Percentiles rank a stretch among this genome's conserved stretches.
Conservation (phyloP, 495 filamentous ascomycete species). For the Letharia columbiana region DNA sequence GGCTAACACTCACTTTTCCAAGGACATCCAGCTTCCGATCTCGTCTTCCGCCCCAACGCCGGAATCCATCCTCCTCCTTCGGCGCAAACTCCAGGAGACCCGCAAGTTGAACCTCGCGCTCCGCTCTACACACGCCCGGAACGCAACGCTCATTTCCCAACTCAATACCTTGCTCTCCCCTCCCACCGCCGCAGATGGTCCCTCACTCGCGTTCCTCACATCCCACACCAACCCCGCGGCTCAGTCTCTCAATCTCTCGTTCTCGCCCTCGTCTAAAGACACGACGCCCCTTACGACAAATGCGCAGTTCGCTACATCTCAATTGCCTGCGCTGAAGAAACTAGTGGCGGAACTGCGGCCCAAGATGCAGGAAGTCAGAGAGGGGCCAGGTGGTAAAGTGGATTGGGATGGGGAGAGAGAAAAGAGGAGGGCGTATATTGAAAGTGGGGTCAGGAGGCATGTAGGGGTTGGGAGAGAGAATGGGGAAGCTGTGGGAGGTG, state of each 20-base stretch:
- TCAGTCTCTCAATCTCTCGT: constrained; percentile 38
- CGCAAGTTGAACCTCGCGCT: constrained; percentile 69
- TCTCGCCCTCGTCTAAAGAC: constrained; percentile 30
- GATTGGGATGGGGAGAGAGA: constrained; percentile 34
- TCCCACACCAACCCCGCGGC: constrained; percentile 38
- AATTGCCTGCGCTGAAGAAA: constrained; percentile 67
- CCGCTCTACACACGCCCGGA: constrained; percentile 63
- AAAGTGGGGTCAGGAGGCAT: constrained; percentile 46
- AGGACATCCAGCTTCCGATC: constrained; percentile 23
- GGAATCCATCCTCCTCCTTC: constrained; percentile 56
- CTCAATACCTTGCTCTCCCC: constrained; percentile 48
- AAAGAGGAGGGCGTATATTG: constrained; percentile 67
- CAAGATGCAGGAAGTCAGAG: constrained; percentile 46
- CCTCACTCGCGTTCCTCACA: constrained; percentile 45
- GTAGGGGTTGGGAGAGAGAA: constrained; percentile 11
- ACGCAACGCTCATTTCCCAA: constrained; percentile 60
- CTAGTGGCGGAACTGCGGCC: constrained; percentile 55
- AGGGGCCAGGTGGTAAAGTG: constrained; percentile 31
- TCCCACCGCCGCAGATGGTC: constrained; percentile 19
- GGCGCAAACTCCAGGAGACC: constrained; percentile 72
- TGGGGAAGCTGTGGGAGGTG: constrained; percentile 14
- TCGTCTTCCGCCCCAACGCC: constrained; percentile 40
- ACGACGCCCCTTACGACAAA: constrained; percentile 57
- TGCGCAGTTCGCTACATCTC: constrained; percentile 68
- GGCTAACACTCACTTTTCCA: not conserved